Base-by-base conservation (phyloP, 2,329 filamentous ascomycete species). In the Coniochaeta ligniaria region DNA sequence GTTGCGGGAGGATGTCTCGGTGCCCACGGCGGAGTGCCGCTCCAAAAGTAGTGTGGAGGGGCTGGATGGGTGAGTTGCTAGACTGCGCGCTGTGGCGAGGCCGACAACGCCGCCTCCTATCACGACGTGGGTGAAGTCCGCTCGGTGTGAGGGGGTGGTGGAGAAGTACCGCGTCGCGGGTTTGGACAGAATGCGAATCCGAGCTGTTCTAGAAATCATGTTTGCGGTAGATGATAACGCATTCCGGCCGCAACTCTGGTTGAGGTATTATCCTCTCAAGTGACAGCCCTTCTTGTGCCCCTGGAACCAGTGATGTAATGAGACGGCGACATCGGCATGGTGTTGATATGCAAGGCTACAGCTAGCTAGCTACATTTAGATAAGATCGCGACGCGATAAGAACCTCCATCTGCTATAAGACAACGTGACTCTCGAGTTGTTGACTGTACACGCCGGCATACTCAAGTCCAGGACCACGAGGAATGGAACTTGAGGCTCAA, bases 1-100 rank as follows among this genome's bases (percentile, higher is more conserved):
- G 78, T 96, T 97, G 66, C 93, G 87, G 65, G 89, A 91, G 64
- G 89, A 93, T 0, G 92, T 96, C 77, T 97, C 93, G 31, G 86
- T 94, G 57, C 93, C 93, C 28, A 90, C 81, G 58, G 83, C 80
- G 24, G 80, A 74, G 78, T 96, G 90, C 28, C 90, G 86, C 75
- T 97, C 93, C 1, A 97, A 85, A 59, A 96, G 79, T 14, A 96
- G 80, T 0, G 91, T 94, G 2, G 84, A 85, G 6, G 82, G 80
- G 22, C 80, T 77, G 35, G 85, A 78, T 62, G 80, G 78, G 28
- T 65, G 66, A 59, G 85, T 83, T 59, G 92, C 86, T 26, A 96
- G 82, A 64, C 87, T 82, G 5, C 89, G 83, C 6, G 92, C 91
- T 60, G 92, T 83, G 9, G 93, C 89, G 1, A 96, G 83, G 12